These are phyloP conservation scores for Kluyveromyces dobzhanskii DNA, from an alignment of 805 yeast species.

Conservation along the genomic window DNA sequence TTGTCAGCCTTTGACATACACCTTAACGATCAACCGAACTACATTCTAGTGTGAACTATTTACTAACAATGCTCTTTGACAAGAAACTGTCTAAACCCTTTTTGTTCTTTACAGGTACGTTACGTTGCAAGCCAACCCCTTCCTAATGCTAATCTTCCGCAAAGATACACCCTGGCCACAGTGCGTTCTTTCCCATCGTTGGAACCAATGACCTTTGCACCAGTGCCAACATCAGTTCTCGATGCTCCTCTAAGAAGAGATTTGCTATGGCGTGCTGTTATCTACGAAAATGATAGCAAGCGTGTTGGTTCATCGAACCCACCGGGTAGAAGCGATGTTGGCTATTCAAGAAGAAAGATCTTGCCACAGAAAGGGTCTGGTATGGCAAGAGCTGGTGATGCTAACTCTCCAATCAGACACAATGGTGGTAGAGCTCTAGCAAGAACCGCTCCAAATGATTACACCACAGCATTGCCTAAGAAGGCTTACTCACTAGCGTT, in stretches of 20 bases:
- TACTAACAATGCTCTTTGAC: no score
- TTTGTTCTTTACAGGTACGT: constrained; percentile 6
- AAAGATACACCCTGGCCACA: constrained; percentile 67
- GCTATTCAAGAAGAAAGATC: constrained; percentile 75
- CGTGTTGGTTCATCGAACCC: constrained; percentile 88
- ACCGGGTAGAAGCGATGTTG: constrained; percentile 78
- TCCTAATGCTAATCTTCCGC: constrained; percentile 38
- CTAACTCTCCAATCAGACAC: constrained; percentile 84
- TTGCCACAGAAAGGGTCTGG: constrained; percentile 92
- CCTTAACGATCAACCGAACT: no score
- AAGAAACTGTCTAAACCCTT: no score
- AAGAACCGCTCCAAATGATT: constrained; percentile 83
- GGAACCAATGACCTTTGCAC: constrained; percentile 72
- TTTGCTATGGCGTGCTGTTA: constrained; percentile 87
- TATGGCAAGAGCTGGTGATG: constrained; percentile 92
- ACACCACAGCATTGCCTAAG: constrained; percentile 66
- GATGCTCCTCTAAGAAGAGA: constrained; percentile 81
- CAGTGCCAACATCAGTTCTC: constrained; percentile 65
- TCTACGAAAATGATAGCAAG: constrained; percentile 79
- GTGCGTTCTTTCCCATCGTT: constrained; percentile 81
- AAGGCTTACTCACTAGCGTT: constrained; percentile 71
- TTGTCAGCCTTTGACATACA: no score
- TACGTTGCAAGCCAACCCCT: constrained; percentile 11
- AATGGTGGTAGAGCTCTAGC: constrained; percentile 89
- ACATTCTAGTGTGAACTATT: no score